Conservation (phyloP, 2,329 filamentous ascomycete species). For the Trichoderma atrobrunneum region DNA sequence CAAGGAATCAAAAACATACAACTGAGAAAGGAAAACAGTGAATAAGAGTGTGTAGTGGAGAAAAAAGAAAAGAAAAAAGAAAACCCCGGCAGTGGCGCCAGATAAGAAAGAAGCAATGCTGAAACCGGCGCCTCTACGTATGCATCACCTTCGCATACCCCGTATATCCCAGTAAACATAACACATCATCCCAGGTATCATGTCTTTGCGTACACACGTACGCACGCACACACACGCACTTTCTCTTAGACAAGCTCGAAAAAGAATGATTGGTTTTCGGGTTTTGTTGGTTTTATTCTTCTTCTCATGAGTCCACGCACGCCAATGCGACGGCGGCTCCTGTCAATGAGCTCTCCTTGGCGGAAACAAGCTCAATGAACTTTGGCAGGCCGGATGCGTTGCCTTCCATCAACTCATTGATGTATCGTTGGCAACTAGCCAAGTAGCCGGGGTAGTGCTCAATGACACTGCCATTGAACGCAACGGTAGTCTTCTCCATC, state of each 20-base stretch:
- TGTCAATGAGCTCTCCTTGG: constrained; percentile 70
- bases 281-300: background rate
- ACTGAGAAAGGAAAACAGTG: background rate
- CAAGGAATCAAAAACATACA: constrained; percentile 12
- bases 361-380: constrained; percentile 62
- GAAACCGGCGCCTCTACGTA: constrained; percentile 23
- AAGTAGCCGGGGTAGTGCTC: constrained; percentile 73
- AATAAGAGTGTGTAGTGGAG: background rate
- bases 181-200: constrained; percentile 18
- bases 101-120: constrained; percentile 16
- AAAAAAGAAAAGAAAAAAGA: background rate
- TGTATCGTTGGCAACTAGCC: constrained; percentile 57
- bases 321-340: constrained; percentile 72
- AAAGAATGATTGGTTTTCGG: background rate
- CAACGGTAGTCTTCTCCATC: constrained; percentile 56
- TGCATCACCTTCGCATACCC: constrained; percentile 20
- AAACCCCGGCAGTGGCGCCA: constrained; percentile 4
- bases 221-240: background rate
- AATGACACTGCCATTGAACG: constrained; percentile 76
- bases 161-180: constrained; percentile 19
- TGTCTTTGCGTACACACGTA: background rate
- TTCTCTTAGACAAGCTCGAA: background rate
- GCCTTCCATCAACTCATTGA: constrained; percentile 55
- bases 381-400: constrained; percentile 36
- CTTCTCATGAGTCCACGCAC: constrained; percentile 31